Evolutionary conservation across 257 asterid genomes (phyloP), one percentile per base, ranked within the genome.

Genomic region (Solanum chaucha): DNA sequence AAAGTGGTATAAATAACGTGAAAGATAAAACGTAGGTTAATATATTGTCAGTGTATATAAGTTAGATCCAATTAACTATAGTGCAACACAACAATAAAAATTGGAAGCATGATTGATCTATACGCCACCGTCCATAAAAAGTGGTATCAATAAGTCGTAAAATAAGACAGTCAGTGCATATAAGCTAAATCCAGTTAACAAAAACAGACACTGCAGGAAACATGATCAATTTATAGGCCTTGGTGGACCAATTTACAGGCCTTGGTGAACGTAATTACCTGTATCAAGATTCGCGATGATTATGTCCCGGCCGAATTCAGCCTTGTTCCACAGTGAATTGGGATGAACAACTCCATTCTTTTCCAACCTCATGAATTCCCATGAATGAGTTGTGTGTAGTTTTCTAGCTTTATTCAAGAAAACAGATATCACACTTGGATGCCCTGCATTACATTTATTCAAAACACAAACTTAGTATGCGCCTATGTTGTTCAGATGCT

Each of bases 371-470:
- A 94, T 91, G 88, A 94, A 97, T 2, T 92, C 94, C 99, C 98
- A 97, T 24, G 98, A 91, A 77, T 85, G 96, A 8, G 98, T 92
- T 8, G 99, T 97, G 90, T 97, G 98, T 74, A 94, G 51, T 82
- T 90, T 88, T 82, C 86, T 94, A 0, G 78, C 92, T 70, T 86
- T 41, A 36, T 92, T 92, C 84, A n/a, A n/a, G 88, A 95, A 90
- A 26, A 97, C 93, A 0, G 98, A 94, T 0, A 93, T 91, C 46
- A 95, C 98, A 3, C 86, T 92, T 2, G 96, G 94, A 87, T 91
- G 98, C 86, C 87, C 98, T 94, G 36, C 77, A 24, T 55, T 14
- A 32, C 14, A 4, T 41, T 24, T 12, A 4, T 46, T 24, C 71
- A 5, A 22, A 9, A 5, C 19, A 35, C 48, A 35, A 35, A 34